phyloP scores from a whole-genome alignment of 495 filamentous ascomycete species.

The Neurospora sp. region DNA sequence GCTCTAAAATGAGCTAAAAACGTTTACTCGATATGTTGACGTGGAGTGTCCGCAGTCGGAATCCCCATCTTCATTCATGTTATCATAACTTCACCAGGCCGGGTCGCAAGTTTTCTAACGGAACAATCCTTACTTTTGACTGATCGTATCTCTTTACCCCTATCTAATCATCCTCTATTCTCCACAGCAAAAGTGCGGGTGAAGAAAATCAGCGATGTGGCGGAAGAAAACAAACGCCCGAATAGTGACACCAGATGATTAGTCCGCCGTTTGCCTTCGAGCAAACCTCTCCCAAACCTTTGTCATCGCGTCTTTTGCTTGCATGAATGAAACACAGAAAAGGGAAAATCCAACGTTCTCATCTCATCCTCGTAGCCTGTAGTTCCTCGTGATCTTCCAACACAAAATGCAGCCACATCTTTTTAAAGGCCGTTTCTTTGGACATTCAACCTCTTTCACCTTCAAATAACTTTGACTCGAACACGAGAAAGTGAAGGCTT shows the following conservation, averaged over 20 bases:
- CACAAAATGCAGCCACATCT: background rate
- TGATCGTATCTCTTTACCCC: background rate
- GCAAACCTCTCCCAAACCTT: background rate
- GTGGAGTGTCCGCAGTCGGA: slow-evolving; percentile 3
- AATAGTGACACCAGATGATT: background rate
- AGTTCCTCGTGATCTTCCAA: background rate
- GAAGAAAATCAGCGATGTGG: background rate
- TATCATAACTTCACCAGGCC: background rate
- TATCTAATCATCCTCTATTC: background rate
- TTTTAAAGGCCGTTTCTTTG: background rate
- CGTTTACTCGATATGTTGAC: background rate
- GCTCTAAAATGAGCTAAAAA: background rate
- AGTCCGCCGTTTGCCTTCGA: background rate
- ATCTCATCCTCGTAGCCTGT: background rate
- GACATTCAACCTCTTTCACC: background rate
- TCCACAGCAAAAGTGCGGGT: background rate
- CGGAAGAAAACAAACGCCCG: background rate
- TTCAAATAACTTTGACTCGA: background rate
- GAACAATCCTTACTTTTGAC: background rate
- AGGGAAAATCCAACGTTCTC: background rate
- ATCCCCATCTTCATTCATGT: background rate
- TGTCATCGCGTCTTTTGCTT: background rate
- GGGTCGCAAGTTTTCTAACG: background rate
- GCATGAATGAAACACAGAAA: background rate
- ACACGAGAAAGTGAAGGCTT: background rate